Percentiles rank a stretch among this genome's conserved stretches.
phyloP scores from a whole-genome alignment of 495 filamentous ascomycete genomes.

The Tuber umbilicatum region DNA sequence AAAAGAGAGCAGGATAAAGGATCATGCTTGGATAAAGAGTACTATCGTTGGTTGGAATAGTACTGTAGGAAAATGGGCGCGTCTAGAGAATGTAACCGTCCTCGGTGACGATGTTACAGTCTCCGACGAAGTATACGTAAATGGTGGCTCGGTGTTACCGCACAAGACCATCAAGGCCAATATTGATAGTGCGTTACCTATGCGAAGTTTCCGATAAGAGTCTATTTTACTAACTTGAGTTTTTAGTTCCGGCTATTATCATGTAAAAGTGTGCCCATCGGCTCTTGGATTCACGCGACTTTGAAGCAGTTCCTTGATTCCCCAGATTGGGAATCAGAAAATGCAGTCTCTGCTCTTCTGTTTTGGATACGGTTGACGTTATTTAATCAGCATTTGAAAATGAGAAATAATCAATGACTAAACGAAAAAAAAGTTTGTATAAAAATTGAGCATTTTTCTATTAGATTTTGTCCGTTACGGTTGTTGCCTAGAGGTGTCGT shows the following conservation, averaged over 20 bases:
- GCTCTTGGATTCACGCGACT: conserved; percentile 9
- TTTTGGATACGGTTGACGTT: conserved; percentile 11
- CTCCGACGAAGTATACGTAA: conserved; percentile 97
- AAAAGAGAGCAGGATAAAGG: conserved; percentile 86
- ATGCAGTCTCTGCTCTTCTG: conserved; percentile 28
- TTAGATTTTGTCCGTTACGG: not conserved
- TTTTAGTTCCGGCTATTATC: conserved; percentile 70
- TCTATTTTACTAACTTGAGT: conserved; percentile 13
- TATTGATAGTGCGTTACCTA: conserved; percentile 65
- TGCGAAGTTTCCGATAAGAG: not conserved
- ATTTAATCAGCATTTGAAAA: conserved; percentile 3
- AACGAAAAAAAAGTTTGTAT: not conserved
- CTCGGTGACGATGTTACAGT: conserved; percentile 98
- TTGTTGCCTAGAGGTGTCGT: not conserved
- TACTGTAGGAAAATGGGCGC: conserved; percentile 88
- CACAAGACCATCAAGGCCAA: conserved; percentile 99
- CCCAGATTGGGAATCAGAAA: conserved; percentile 18
- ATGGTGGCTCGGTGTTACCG: conserved; percentile 89
- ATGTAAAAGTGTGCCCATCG: conserved; percentile 54
- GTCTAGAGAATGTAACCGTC: conserved; percentile 94
- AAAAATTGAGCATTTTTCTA: not conserved
- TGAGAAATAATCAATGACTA: not conserved
- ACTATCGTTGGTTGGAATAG: conserved; percentile 99
- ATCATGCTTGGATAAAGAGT: conserved; percentile 98
- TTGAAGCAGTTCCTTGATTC: conserved; percentile 13